Conservation (phyloP, 2,329 filamentous ascomycete species). For the Myriosclerotinia scirpicola region DNA sequence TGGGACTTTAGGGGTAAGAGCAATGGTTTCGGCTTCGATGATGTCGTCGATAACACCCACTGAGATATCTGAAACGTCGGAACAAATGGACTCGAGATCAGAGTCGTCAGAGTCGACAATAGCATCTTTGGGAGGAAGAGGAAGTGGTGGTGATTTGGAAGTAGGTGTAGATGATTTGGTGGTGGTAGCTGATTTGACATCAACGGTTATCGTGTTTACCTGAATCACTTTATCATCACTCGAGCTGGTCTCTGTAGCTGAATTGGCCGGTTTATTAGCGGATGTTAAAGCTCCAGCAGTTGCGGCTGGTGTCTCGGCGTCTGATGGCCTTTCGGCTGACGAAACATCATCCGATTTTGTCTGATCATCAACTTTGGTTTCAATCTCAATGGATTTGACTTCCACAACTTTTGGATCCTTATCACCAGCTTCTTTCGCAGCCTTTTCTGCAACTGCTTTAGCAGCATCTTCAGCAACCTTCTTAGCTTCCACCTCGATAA, state of each 20-base stretch:
- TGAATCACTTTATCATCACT: conserved; percentile 9
- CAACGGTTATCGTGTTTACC: conserved; percentile 12
- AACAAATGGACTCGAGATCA: conserved; percentile 30
- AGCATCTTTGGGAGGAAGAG: neutral
- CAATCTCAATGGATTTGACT: neutral
- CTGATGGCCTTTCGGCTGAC: neutral
- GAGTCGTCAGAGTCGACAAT: conserved; percentile 3
- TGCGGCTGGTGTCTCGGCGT: neutral
- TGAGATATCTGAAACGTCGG: conserved; percentile 31
- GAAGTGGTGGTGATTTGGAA: neutral
- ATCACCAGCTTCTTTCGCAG: conserved; percentile 6
- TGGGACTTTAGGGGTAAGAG: conserved; percentile 24
- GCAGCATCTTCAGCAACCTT: conserved; percentile 5
- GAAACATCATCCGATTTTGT: neutral
- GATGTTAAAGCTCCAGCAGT: neutral
- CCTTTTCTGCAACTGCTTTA: conserved; percentile 1
- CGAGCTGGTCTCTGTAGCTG: neutral
- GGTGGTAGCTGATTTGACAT: neutral
- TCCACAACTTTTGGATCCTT: conserved; percentile 5
- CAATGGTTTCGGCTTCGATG: conserved; percentile 27
- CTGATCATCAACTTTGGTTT: conserved; percentile 20
- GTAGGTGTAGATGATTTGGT: neutral
- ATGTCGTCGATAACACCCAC: conserved; percentile 28
- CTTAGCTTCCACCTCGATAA: conserved; percentile 24
- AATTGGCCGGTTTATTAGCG: neutral